Evolutionary conservation across 768 basidiomycete genomes (phyloP).

Genomic region (Hygrophoropsis aurantiaca): DNA sequence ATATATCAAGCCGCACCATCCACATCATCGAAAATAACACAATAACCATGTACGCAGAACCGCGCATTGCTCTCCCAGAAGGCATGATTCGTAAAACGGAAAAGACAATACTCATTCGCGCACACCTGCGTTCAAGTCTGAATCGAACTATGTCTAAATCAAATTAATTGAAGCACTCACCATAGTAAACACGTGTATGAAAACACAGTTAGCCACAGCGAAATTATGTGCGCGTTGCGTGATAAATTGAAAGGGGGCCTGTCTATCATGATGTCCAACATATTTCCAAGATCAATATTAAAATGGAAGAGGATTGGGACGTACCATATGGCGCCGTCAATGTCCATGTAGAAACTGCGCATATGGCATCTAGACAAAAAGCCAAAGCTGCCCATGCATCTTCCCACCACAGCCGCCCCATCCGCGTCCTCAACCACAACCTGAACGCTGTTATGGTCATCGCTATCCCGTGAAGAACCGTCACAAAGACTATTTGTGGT

Average conservation of each 20-base stretch:
- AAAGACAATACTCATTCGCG: constrained; percentile 17
- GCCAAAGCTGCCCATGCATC: not conserved
- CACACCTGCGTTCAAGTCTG: constrained; percentile 5
- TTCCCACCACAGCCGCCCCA: not conserved
- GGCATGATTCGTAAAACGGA: constrained; percentile 8
- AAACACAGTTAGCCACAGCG: not conserved
- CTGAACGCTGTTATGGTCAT: not conserved
- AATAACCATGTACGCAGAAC: constrained; percentile 1
- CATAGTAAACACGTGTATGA: not conserved
- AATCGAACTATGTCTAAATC: not conserved
- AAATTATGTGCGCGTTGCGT: not conserved
- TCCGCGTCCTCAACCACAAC: not conserved
- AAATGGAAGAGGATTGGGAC: not conserved
- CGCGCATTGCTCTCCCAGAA: not conserved
- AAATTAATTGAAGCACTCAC: not conserved
- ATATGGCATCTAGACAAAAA: not conserved
- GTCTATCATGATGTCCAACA: not conserved
- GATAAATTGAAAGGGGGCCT: too few species aligned
- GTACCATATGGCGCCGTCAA: not conserved
- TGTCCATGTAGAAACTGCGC: not conserved
- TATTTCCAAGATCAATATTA: not conserved
- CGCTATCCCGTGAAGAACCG: not conserved
- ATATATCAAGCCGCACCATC: not conserved
- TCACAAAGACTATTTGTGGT: not conserved
- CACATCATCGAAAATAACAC: constrained; percentile 10